phyloP scores from a whole-genome alignment of 2,329 filamentous ascomycete genomes.

The Orbilia brochopaga region DNA sequence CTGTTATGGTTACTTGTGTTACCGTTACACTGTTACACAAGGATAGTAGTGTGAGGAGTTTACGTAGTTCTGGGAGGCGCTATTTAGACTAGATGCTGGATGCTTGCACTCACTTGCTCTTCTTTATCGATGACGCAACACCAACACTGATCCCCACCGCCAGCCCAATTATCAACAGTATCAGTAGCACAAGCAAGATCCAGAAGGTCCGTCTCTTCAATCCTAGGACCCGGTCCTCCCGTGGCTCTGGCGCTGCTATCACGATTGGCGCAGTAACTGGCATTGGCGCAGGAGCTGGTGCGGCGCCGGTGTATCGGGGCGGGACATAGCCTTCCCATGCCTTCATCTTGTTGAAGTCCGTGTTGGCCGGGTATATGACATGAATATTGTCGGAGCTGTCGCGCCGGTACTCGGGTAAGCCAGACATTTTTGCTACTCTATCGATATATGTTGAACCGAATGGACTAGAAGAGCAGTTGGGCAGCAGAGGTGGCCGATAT shows the following conservation, averaged over 20 bases:
- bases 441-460: not conserved
- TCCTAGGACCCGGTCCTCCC: constrained; percentile 14
- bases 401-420: constrained; percentile 19
- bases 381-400: constrained; percentile 31
- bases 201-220: constrained; percentile 23
- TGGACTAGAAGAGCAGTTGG: too few species aligned
- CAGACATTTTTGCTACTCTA: constrained; percentile 10
- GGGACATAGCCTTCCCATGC: constrained; percentile 25
- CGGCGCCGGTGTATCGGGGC: constrained; percentile 13
- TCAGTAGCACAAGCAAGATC: constrained; percentile 12
- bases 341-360: constrained; percentile 16
- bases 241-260: not conserved
- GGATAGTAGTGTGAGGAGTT: too few species aligned
- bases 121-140: constrained; percentile 17
- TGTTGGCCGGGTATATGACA: constrained; percentile 20
- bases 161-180: constrained; percentile 14
- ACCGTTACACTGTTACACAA: too few species aligned
- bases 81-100: too few species aligned
- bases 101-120: constrained; percentile 10
- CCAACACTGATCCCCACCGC: constrained; percentile 17
- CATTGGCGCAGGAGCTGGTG: not conserved
- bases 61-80: too few species aligned
- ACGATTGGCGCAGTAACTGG: constrained; percentile 3
- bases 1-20: too few species aligned
- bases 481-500: too few species aligned